Evolutionary conservation across 768 basidiomycete genomes (phyloP).

Genomic region (Chiua virens): DNA sequence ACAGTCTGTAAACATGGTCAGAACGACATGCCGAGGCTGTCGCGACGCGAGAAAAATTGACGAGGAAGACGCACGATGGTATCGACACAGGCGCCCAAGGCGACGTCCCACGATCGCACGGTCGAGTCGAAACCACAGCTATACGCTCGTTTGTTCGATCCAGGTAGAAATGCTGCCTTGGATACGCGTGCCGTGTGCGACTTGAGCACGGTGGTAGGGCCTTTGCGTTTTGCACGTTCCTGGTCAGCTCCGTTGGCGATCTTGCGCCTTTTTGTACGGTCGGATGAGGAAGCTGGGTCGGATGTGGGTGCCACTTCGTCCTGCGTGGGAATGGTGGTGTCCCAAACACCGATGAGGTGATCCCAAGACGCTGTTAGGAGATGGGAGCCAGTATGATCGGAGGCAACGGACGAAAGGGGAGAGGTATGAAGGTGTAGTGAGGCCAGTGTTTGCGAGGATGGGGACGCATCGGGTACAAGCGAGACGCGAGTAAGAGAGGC

Average conservation of each 20-base stretch:
- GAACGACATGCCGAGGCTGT: background rate
- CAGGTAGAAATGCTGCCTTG: constrained; percentile 56
- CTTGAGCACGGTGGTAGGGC: constrained; percentile 70
- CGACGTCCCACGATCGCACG: constrained; percentile 84
- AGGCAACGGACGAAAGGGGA: constrained; percentile 69
- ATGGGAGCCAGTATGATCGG: constrained; percentile 54
- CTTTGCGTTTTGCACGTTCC: constrained; percentile 52
- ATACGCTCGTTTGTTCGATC: constrained; percentile 46
- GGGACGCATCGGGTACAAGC: constrained; percentile 3
- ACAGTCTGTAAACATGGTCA: constrained; percentile 44
- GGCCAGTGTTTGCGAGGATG: constrained; percentile 44
- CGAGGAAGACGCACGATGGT: constrained; percentile 54
- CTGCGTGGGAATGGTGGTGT: constrained; percentile 53
- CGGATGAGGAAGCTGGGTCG: constrained; percentile 3
- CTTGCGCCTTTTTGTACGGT: constrained; percentile 63
- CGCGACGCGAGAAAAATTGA: too few species aligned
- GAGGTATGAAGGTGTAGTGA: constrained; percentile 83
- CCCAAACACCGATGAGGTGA: constrained; percentile 79
- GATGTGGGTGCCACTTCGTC: constrained; percentile 54
- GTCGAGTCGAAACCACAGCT: constrained; percentile 92
- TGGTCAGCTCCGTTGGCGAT: constrained; percentile 35
- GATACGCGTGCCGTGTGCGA: constrained; percentile 86
- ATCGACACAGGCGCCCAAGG: constrained; percentile 65
- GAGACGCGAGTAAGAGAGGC: constrained; percentile 49
- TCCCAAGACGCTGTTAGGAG: constrained; percentile 91